Percentiles rank a stretch among this genome's conserved stretches.
These are phyloP conservation scores for Neonectria hederae DNA, from an alignment of 2,329 filamentous ascomycete genomes.

Conservation along the genomic window DNA sequence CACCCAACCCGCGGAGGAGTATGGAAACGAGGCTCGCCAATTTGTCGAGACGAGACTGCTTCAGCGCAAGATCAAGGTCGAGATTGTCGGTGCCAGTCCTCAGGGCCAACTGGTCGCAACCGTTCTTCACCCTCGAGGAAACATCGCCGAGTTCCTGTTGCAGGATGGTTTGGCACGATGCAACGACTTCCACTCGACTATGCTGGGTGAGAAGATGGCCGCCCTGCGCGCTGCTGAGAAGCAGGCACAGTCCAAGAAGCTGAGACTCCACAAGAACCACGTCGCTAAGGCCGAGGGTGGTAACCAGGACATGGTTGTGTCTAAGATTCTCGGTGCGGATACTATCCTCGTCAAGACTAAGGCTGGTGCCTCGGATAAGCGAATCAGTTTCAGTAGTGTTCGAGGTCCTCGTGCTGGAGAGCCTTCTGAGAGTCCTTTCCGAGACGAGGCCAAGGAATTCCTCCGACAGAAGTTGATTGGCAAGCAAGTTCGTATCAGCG, in stretches of 20 bases:
- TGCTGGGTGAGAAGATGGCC: constrained; percentile 90
- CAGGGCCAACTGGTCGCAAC: constrained; percentile 92
- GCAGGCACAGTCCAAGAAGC: constrained; percentile 77
- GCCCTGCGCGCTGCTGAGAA: constrained; percentile 87
- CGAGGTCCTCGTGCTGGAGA: constrained; percentile 92
- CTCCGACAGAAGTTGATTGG: constrained; percentile 93
- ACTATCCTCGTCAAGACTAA: constrained; percentile 89
- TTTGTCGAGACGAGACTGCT: constrained; percentile 89
- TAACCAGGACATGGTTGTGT: constrained; percentile 83
- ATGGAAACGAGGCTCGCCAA: constrained; percentile 85
- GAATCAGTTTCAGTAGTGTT: constrained; percentile 91
- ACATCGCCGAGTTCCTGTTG: constrained; percentile 90
- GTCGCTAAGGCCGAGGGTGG: constrained; percentile 73
- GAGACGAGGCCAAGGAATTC: constrained; percentile 95
- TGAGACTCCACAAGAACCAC: constrained; percentile 84
- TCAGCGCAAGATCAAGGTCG: constrained; percentile 84
- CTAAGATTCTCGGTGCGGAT: constrained; percentile 87
- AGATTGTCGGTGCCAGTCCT: constrained; percentile 85
- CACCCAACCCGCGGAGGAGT: constrained; percentile 86
- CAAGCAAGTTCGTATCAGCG: constrained; percentile 89
- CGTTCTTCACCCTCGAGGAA: constrained; percentile 88
- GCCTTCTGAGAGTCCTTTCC: constrained; percentile 86
- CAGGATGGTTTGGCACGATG: constrained; percentile 90
- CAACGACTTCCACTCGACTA: constrained; percentile 93
- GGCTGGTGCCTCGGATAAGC: constrained; percentile 81